A percentile compares a stretch with the other conserved stretches of the same genome.
phyloP scores from a whole-genome alignment of 441 rosid genomes.

The Erodium chrysanthum region DNA sequence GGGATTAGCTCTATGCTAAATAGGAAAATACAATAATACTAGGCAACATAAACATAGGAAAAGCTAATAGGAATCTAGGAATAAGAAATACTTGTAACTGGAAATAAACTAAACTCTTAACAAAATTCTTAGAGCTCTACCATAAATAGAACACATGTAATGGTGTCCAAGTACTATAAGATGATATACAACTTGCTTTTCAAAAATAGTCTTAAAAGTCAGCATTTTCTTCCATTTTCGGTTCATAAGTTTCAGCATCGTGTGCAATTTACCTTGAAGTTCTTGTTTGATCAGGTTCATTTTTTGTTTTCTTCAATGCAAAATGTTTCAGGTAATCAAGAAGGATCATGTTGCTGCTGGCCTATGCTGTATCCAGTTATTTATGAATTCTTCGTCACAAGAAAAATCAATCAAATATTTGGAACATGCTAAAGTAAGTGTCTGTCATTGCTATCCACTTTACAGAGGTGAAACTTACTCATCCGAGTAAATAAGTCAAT shows the following conservation, averaged over 20 bases:
- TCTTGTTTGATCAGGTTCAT: not conserved
- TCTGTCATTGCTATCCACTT: not conserved
- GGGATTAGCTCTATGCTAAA: too few relatives aligned
- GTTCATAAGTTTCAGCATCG: not conserved
- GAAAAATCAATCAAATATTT: constrained; percentile 87
- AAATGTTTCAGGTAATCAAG: constrained; percentile 64
- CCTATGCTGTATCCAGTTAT: constrained; percentile 86
- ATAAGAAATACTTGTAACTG: too few relatives aligned
- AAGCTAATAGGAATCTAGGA: too few relatives aligned
- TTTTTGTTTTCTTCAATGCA: constrained; percentile 10
- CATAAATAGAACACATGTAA: not conserved
- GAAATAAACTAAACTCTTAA: too few relatives aligned
- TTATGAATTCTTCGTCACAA: constrained; percentile 80
- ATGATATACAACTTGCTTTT: not conserved
- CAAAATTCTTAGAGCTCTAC: not conserved
- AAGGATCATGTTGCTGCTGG: constrained; percentile 95
- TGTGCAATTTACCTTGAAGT: constrained; percentile 6
- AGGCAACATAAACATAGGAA: too few relatives aligned
- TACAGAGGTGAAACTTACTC: not conserved
- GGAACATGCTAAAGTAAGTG: constrained; percentile 73
- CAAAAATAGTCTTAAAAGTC: not conserved
- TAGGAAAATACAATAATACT: too few relatives aligned
- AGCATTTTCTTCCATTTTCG: not conserved
- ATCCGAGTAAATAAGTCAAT: too few relatives aligned
- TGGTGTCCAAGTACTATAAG: not conserved